These are phyloP conservation scores for Gnaphalium uliginosum DNA, from an alignment of 129 eudicot genomes.

Conservation along the genomic window DNA sequence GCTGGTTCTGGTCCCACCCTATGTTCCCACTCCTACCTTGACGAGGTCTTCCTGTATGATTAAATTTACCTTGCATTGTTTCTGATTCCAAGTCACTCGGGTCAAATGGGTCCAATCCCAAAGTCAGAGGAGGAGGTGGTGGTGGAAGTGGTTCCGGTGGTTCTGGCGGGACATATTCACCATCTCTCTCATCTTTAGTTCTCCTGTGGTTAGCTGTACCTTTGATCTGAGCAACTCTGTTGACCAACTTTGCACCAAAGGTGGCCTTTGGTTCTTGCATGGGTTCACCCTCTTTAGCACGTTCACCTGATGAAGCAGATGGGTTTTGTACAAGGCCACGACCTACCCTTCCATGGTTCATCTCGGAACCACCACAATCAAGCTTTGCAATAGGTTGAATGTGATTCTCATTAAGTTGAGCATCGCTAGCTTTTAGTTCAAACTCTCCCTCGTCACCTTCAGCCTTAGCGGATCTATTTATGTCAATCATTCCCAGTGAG, in stretches of 20 bases:
- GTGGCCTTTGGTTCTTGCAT: slow-evolving; percentile 20
- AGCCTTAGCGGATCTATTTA: slow-evolving; percentile 35
- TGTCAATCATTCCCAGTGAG: slow-evolving; percentile 35
- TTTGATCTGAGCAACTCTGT: slow-evolving; percentile 31
- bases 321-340: background rate
- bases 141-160: slow-evolving; percentile 24
- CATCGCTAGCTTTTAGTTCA: slow-evolving; percentile 17
- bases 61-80: slow-evolving; percentile 28
- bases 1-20: slow-evolving; percentile 35
- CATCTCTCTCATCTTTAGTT: slow-evolving; percentile 18
- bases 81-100: slow-evolving; percentile 31
- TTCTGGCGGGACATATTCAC: slow-evolving; percentile 21
- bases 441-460: slow-evolving; percentile 39
- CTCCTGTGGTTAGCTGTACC: slow-evolving; percentile 24
- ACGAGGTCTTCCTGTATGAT: slow-evolving; percentile 45
- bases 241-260: slow-evolving; percentile 31
- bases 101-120: slow-evolving; percentile 42
- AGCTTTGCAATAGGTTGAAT: background rate
- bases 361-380: background rate
- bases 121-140: slow-evolving; percentile 23
- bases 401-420: slow-evolving; percentile 7
- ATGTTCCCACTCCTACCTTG: slow-evolving; percentile 41
- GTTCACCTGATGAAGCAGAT: background rate
- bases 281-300: background rate
- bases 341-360: slow-evolving; percentile 5